These are phyloP conservation scores for Zalaria sp. DNA, from an alignment of 2,329 filamentous ascomycete genomes.

Conservation along the genomic window DNA sequence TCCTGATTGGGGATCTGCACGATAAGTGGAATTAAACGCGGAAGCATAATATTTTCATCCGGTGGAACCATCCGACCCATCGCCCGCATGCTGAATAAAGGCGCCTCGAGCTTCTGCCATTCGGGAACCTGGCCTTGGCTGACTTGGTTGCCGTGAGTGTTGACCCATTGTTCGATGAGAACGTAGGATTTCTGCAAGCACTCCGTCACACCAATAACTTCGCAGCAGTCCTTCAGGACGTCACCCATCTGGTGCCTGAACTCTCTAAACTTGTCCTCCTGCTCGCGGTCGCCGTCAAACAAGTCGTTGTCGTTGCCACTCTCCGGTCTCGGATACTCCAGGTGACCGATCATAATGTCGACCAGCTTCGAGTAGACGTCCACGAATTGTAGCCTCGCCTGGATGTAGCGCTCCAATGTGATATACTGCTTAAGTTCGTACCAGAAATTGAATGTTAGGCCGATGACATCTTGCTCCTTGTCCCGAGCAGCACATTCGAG, in stretches of 20 bases:
- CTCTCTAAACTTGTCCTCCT: conserved; percentile 92
- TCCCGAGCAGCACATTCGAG: conserved; percentile 86
- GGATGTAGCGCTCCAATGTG: conserved; percentile 75
- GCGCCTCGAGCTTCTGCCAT: conserved; percentile 93
- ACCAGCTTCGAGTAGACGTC: conserved; percentile 82
- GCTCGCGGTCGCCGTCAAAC: conserved; percentile 89
- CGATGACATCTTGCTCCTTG: conserved; percentile 78
- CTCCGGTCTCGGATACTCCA: conserved; percentile 73
- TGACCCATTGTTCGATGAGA: conserved; percentile 78
- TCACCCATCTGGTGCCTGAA: conserved; percentile 97
- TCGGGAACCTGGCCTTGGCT: conserved; percentile 65
- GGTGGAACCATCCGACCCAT: conserved; percentile 93
- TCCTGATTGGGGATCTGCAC: conserved; percentile 92
- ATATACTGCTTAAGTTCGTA: conserved; percentile 96
- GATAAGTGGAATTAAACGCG: conserved; percentile 82
- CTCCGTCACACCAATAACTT: conserved; percentile 86
- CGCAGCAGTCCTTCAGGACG: conserved; percentile 90
- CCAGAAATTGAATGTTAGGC: conserved; percentile 94
- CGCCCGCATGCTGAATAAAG: conserved; percentile 85
- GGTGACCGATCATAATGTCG: conserved; percentile 80
- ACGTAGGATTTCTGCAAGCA: conserved; percentile 81
- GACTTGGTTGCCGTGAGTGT: conserved; percentile 63
- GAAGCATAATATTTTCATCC: conserved; percentile 74
- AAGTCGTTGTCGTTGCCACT: conserved; percentile 62
- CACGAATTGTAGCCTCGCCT: conserved; percentile 61